Conservation (phyloP, 2,329 filamentous ascomycete species). For the Cladosporium sphaerospermum region DNA sequence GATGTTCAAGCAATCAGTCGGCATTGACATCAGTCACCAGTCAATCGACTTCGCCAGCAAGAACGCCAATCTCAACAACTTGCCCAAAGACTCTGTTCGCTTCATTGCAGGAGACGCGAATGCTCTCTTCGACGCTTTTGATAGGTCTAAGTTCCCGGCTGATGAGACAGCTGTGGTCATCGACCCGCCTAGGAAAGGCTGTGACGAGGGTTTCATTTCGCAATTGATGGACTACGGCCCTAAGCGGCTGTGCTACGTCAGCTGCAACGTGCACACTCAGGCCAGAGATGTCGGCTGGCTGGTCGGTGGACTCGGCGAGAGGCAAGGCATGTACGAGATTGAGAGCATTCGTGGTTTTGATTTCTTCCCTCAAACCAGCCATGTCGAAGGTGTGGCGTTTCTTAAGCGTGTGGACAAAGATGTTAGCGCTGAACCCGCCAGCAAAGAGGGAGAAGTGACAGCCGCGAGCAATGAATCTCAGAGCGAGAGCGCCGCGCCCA, state of each 20-base stretch:
- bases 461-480: neutral
- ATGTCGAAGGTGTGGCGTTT: conserved; percentile 61
- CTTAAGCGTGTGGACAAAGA: conserved; percentile 38
- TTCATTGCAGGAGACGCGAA: conserved; percentile 89
- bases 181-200: conserved; percentile 94
- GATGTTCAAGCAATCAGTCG: conserved; percentile 71
- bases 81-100: conserved; percentile 60
- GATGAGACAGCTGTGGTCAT: conserved; percentile 89
- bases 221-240: conserved; percentile 78
- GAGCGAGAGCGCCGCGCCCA: neutral
- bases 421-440: neutral
- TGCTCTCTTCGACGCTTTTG: conserved; percentile 69
- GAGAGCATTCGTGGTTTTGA: conserved; percentile 91
- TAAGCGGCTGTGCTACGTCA: conserved; percentile 81
- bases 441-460: neutral
- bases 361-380: conserved; percentile 84
- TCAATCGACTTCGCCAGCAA: conserved; percentile 71
- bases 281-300: conserved; percentile 85
- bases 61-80: conserved; percentile 72
- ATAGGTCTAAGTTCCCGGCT: conserved; percentile 53
- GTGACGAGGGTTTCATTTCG: conserved; percentile 73
- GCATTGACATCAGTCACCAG: conserved; percentile 79
- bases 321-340: conserved; percentile 60
- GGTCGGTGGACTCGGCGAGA: conserved; percentile 58
- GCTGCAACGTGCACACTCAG: conserved; percentile 97